Percentiles rank a stretch among this genome's conserved stretches.
These are phyloP conservation scores for Priceomyces castillae DNA, from an alignment of 805 yeast genomes.

Conservation along the genomic window DNA sequence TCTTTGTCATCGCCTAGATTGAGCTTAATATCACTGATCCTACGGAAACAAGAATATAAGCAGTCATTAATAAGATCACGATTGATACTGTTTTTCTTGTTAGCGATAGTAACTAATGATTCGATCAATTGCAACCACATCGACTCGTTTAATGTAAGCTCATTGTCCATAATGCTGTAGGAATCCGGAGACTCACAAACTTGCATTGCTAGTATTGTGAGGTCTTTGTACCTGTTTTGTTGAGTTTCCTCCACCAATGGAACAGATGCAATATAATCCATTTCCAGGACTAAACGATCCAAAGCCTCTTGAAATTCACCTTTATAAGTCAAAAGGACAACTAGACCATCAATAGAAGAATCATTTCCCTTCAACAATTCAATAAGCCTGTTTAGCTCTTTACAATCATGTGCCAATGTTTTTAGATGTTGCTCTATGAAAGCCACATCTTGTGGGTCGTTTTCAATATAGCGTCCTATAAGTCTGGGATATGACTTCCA, in stretches of 20 bases:
- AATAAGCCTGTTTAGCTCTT: constrained; percentile 5
- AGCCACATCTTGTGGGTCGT: constrained; percentile 9
- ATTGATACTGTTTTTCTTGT: constrained; percentile 1
- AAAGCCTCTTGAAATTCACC: constrained; percentile 30
- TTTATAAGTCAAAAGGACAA: constrained; percentile 24
- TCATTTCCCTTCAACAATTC: constrained; percentile 19
- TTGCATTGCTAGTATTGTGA: constrained; percentile 30
- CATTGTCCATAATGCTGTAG: constrained; percentile 7
- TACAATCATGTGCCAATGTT: constrained; percentile 6
- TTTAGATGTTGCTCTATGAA: constrained; percentile 13
- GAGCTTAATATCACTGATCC: constrained; percentile 26
- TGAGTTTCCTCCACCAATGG: constrained; percentile 9
- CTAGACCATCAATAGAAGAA: constrained; percentile 27
- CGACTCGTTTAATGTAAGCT: constrained; percentile 19
- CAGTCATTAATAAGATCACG: constrained; percentile 22
- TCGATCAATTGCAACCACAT: constrained; percentile 32
- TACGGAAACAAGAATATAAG: constrained; percentile 32
- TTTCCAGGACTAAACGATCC: constrained; percentile 16
- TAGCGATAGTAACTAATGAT: constrained; percentile 19
- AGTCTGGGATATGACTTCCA: constrained; percentile 23
- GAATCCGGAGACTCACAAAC: constrained; percentile 24
- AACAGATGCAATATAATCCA: constrained; percentile 18
- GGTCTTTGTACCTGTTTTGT: constrained; percentile 27
- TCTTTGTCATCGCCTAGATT: constrained; percentile 18
- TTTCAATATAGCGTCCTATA: constrained; percentile 13